Conservation (phyloP, 257 asterid species). For the Verbena officinalis region DNA sequence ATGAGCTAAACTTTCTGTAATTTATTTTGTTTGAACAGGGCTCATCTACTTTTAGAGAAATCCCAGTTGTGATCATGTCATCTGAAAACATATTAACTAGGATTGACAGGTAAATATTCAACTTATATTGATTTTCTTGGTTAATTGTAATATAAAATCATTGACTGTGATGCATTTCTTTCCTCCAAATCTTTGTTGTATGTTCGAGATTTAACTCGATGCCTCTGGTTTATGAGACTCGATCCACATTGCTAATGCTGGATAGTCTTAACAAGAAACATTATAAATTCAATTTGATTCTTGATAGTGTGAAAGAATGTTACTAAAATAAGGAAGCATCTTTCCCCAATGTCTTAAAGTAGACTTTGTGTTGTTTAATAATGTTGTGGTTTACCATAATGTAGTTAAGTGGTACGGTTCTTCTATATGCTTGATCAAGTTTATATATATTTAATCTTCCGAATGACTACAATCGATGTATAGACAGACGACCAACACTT, state of each 20-base stretch:
- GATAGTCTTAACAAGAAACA: conserved; percentile 10
- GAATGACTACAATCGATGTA: conserved; percentile 45
- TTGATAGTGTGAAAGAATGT: not conserved
- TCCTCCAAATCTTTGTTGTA: not conserved
- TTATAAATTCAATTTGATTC: not conserved
- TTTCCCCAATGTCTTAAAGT: not conserved
- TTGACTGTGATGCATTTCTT: conserved; percentile 1
- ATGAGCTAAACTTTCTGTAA: conserved; percentile 5
- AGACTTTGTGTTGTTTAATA: conserved; percentile 6
- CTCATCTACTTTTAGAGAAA: conserved; percentile 76
- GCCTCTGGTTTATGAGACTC: not conserved
- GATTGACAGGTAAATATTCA: conserved; percentile 69
- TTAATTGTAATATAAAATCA: not conserved
- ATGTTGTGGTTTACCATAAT: not conserved
- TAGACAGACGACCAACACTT: conserved; percentile 46
- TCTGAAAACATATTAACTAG: conserved; percentile 85
- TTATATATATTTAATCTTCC: conserved; percentile 21
- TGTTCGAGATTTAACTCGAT: too few relatives aligned
- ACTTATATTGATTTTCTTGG: not conserved
- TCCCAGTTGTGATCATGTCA: conserved; percentile 97
- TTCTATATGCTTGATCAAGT: conserved; percentile 24
- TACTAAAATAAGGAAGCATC: conserved; percentile 6
- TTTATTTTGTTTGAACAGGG: conserved; percentile 57
- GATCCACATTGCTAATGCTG: conserved; percentile 11
- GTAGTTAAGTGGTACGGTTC: conserved; percentile 22